phyloP scores from a whole-genome alignment of 352 stramenopile genomes.

The Phytophthora palmivora region DNA sequence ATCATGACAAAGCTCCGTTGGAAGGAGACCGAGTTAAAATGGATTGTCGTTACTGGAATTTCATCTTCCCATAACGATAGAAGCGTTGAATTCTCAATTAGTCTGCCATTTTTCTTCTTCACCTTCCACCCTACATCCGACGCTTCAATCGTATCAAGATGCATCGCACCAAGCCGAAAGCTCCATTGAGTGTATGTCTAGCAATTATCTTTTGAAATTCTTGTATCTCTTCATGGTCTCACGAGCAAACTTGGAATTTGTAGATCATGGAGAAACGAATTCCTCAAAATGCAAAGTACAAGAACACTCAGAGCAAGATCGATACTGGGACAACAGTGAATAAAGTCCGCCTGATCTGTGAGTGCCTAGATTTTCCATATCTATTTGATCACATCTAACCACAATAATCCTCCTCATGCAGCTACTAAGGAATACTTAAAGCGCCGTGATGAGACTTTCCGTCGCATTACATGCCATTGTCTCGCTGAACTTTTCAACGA shows the following conservation, averaged over 20 bases:
- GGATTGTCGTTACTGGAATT: slow-evolving; percentile 1
- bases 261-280: slow-evolving; percentile 86
- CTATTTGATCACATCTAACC: not conserved
- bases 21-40: not conserved
- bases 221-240: not conserved
- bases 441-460: slow-evolving; percentile 83
- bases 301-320: slow-evolving; percentile 82
- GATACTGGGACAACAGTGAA: slow-evolving; percentile 76
- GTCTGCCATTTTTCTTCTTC: slow-evolving; percentile 15
- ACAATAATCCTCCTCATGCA: slow-evolving; percentile 12
- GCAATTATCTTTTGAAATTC: not conserved
- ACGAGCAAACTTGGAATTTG: not conserved
- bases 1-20: too few species aligned
- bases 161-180: slow-evolving; percentile 74
- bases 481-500: slow-evolving; percentile 79
- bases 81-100: slow-evolving; percentile 11
- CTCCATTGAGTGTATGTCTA: slow-evolving; percentile 54
- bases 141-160: slow-evolving; percentile 33
- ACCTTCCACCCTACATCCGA: slow-evolving; percentile 10
- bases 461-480: slow-evolving; percentile 68
- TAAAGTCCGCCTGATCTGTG: slow-evolving; percentile 84
- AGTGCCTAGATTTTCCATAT: not conserved
- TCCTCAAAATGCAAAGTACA: slow-evolving; percentile 79
- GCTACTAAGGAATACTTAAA: slow-evolving; percentile 84
- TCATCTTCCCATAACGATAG: not conserved